phyloP scores from a whole-genome alignment of 805 yeast species.

The fission yeast (Schizosaccharomyces pombe) region ASM294v3 CU329670.1:328501-329000 shows the following conservation, averaged over 20 bases:
- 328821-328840: not conserved
- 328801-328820: not conserved
- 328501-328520: not conserved
- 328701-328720: not conserved
- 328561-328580: not conserved
- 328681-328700: not conserved
- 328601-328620: not conserved
- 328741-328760: not conserved
- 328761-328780: not conserved
- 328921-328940: not conserved
- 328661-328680: not conserved
- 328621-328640: not conserved
- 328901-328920: not conserved
- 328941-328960: not conserved
- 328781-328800: not conserved
- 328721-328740: not conserved
- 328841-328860: not conserved
- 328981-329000: too few species aligned
- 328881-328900: not conserved
- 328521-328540: not conserved
- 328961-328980: too few species aligned
- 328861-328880: not conserved
- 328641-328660: not conserved
- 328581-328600: not conserved
- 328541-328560: not conserved